Evolutionary conservation across 345 rosid species (phyloP).

Genomic region (Durio zibethinus): DNA sequence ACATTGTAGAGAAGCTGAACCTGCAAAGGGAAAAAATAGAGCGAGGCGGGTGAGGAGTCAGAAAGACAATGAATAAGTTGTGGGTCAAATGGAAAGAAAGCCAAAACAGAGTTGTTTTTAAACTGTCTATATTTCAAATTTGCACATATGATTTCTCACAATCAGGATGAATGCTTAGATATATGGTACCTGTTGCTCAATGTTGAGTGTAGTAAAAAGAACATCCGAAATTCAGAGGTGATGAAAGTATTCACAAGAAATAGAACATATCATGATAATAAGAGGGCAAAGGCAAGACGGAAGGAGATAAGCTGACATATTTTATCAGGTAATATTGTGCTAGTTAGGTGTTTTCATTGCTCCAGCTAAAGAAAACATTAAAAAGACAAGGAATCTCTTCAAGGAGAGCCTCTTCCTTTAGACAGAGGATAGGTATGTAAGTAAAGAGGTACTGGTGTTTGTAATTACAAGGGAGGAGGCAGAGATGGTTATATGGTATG

Average conservation of each 20-base stretch:
- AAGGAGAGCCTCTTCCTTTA: background rate
- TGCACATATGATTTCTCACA: background rate
- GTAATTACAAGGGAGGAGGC: background rate
- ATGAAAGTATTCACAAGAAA: background rate
- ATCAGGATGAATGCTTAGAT: background rate
- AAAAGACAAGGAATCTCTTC: background rate
- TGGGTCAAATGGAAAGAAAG: constrained; percentile 4
- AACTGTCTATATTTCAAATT: background rate
- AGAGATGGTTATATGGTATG: background rate
- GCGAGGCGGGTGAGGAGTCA: constrained; percentile 1
- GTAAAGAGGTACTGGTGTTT: background rate
- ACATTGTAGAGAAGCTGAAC: constrained; percentile 93
- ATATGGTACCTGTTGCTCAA: background rate
- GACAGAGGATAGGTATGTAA: background rate
- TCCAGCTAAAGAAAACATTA: background rate
- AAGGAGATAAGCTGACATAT: background rate
- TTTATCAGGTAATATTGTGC: background rate
- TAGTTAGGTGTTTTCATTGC: background rate
- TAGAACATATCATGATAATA: background rate
- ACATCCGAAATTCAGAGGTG: background rate
- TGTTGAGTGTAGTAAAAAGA: background rate
- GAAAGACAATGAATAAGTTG: background rate
- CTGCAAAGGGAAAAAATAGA: constrained; percentile 39
- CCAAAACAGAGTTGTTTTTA: background rate
- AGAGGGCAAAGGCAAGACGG: background rate